Evolutionary conservation across 257 asterid genomes (phyloP).

Genomic region (Nicotiana tabacum): DNA sequence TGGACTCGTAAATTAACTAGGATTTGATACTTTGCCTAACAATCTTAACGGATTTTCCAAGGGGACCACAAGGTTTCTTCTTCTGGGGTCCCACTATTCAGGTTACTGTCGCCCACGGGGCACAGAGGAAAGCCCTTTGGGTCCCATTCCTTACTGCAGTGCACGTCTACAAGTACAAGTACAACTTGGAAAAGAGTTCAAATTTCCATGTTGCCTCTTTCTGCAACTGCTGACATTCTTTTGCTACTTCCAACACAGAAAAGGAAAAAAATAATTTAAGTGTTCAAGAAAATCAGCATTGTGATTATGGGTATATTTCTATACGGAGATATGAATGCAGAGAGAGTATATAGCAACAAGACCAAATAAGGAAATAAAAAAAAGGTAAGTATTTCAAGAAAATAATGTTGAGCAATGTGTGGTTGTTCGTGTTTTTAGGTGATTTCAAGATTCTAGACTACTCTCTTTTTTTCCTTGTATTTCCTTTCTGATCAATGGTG

Average conservation of each 20-base stretch:
- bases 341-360: background rate
- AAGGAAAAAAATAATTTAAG: background rate
- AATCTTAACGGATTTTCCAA: too few relatives aligned
- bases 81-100: background rate
- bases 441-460: background rate
- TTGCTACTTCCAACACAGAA: background rate
- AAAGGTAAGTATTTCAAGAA: background rate
- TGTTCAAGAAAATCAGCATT: background rate
- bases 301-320: background rate
- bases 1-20: too few relatives aligned
- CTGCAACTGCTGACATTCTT: background rate
- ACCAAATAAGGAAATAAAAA: background rate
- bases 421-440: background rate
- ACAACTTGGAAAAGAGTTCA: background rate
- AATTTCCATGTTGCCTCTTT: background rate
- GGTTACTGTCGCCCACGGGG: background rate
- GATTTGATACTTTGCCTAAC: too few relatives aligned
- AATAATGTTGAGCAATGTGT: background rate
- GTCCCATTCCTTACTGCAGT: slow-evolving; percentile 11
- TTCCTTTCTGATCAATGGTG: background rate
- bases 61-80: too few relatives aligned
- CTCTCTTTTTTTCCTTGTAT: background rate
- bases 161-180: slow-evolving; percentile 41
- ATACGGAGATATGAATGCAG: background rate
- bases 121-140: background rate